phyloP scores from a whole-genome alignment of 768 basidiomycete genomes.

The Naganishia antarctica region DNA sequence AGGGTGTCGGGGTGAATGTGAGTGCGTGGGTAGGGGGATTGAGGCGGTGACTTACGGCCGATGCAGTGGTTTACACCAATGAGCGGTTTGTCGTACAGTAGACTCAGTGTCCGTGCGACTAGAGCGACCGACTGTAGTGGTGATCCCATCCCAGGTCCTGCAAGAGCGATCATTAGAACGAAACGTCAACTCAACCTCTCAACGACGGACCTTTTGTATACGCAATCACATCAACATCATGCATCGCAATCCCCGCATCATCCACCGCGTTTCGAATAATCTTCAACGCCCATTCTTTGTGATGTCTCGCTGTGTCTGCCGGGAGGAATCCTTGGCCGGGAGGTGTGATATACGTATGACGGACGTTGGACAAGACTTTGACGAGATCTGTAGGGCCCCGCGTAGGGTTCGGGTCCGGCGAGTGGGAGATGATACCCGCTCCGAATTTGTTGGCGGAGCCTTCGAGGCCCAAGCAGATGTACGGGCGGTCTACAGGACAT shows the following conservation, averaged over 20 bases:
- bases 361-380: conserved; percentile 78
- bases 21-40: background rate
- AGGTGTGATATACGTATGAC: conserved; percentile 98
- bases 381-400: conserved; percentile 51
- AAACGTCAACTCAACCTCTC: background rate
- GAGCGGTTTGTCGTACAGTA: conserved; percentile 82
- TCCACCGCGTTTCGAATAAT: conserved; percentile 72
- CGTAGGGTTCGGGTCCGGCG: conserved; percentile 45
- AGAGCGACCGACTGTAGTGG: conserved; percentile 91
- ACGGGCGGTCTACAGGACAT: conserved; percentile 35
- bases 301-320: conserved; percentile 89
- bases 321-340: conserved; percentile 97
- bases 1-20: conserved; percentile 14
- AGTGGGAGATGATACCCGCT: conserved; percentile 82
- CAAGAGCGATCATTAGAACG: background rate
- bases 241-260: conserved; percentile 64
- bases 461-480: conserved; percentile 88
- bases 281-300: conserved; percentile 82
- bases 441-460: conserved; percentile 98
- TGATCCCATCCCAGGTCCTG: conserved; percentile 99
- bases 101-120: conserved; percentile 82
- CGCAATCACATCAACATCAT: conserved; percentile 87
- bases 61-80: conserved; percentile 99
- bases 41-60: conserved; percentile 64
- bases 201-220: conserved; percentile 79